Evolutionary conservation across 1,284 basidiomycete species (phyloP), one percentile per base, ranked within the genome.

Genomic region (Trichosporon ovoides): DNA sequence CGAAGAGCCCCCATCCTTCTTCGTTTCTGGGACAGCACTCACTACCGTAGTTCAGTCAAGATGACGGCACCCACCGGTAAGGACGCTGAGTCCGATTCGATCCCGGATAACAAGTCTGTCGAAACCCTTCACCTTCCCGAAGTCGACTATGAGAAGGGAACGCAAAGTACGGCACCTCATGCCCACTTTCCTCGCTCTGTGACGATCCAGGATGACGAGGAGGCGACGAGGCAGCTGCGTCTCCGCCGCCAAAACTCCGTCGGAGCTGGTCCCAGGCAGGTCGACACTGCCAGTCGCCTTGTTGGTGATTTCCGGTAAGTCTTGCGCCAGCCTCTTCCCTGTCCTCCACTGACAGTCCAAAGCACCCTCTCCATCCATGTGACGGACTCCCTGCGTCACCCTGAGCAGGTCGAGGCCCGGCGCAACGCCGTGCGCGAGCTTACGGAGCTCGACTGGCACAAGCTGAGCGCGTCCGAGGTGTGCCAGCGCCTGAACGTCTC

Each of bases 361-460:
- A 71, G 74, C 37, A 76, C 72, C 1, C 68, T 76, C 40, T 75
- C 73, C 9, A 72, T 76, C 51, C 68, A 74, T 35, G 68, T 76
- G 13, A 67, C 70, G 16, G 71, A 76, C 40, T 67, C 74, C 19
- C 67, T 71, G 31, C 65, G 61, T 43, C 57, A 59, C 50, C 43
- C 54, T 2, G 24, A 54, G 24, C 50, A 52, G 19, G 38, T 33
- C 0, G 36, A 31, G 7, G 53, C 56, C 6, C 65, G 65, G 43
- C 61, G 65, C 33, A 58, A 61, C 11, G 59, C 67, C 2, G 66
- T 62, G 36, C 69, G 67, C 52, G 70, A 74, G 52, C 53, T 74
- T 10, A 68, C 67, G 9, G 66, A 68, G 20, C 77, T 85, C 55
- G 83, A 84, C 56, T 85, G 82, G 81, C 84, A 85, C 66, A 78